phyloP scores from a whole-genome alignment of 305 asterid species.

The Salvia sclarea region DNA sequence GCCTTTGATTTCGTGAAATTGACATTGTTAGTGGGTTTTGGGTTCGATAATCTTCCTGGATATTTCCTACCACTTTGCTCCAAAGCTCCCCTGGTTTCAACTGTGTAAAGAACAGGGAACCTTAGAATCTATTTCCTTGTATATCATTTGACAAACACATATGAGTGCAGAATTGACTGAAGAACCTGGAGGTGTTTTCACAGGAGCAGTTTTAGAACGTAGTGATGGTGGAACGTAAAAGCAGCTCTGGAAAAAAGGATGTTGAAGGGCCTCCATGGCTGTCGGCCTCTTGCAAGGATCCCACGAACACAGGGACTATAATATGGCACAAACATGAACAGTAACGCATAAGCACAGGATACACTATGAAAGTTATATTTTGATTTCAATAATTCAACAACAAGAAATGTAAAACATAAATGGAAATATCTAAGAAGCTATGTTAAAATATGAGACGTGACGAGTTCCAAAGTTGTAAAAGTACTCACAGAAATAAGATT shows the following conservation, averaged over 20 bases:
- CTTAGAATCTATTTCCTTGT: neutral
- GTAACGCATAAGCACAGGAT: constrained; percentile 10
- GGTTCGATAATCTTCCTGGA: constrained; percentile 41
- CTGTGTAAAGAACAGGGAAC: constrained; percentile 44
- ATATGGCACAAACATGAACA: constrained; percentile 21
- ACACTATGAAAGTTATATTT: neutral
- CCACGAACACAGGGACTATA: constrained; percentile 73
- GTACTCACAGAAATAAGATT: constrained; percentile 68
- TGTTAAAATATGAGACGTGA: neutral
- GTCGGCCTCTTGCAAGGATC: constrained; percentile 79
- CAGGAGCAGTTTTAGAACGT: constrained; percentile 51
- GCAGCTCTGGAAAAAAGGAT: constrained; percentile 75
- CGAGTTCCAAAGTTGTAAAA: neutral
- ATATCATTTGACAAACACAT: neutral
- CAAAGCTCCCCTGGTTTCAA: constrained; percentile 46
- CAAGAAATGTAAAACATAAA: constrained; percentile 1
- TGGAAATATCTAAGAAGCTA: neutral
- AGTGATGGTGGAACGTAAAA: constrained; percentile 61
- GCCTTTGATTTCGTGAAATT: constrained; percentile 51
- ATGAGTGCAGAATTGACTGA: neutral
- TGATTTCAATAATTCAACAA: neutral
- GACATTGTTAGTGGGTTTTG: constrained; percentile 54
- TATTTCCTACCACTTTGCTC: constrained; percentile 61
- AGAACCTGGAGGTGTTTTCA: constrained; percentile 79
- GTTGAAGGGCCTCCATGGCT: constrained; percentile 67